Conservation (phyloP, 805 yeast genomes). For the Ogataea paradorogensis region DNA sequence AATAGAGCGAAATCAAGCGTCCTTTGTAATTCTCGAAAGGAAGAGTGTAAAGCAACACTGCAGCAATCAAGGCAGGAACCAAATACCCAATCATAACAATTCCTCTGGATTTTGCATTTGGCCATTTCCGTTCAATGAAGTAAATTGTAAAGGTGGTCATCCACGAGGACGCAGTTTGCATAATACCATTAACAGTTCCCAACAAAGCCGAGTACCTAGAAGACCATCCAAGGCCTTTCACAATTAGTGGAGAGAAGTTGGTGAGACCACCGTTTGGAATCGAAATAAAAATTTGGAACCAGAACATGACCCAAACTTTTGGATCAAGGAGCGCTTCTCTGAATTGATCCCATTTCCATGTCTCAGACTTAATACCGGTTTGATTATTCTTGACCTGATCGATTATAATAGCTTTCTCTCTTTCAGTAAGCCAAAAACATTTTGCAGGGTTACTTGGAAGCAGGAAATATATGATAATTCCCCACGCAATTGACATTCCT, state of each 20-base stretch:
- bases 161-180: slow-evolving; percentile 28
- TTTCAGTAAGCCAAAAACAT: slow-evolving; percentile 47
- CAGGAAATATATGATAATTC: slow-evolving; percentile 39
- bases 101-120: slow-evolving; percentile 34
- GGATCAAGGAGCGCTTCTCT: slow-evolving; percentile 53
- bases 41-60: slow-evolving; percentile 31
- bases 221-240: slow-evolving; percentile 31
- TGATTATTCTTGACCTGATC: slow-evolving; percentile 56
- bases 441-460: slow-evolving; percentile 51
- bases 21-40: slow-evolving; percentile 26
- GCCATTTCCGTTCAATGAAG: slow-evolving; percentile 47
- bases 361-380: slow-evolving; percentile 57
- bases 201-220: slow-evolving; percentile 32
- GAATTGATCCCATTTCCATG: slow-evolving; percentile 55
- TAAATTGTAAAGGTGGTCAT: slow-evolving; percentile 39
- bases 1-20: slow-evolving; percentile 23
- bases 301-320: slow-evolving; percentile 48
- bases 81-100: slow-evolving; percentile 30
- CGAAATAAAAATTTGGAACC: slow-evolving; percentile 41
- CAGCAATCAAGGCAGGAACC: slow-evolving; percentile 26
- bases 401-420: slow-evolving; percentile 47
- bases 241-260: slow-evolving; percentile 41
- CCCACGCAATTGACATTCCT: slow-evolving; percentile 50
- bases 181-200: slow-evolving; percentile 35
- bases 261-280: slow-evolving; percentile 62